Evolutionary conservation across 2,329 filamentous ascomycete genomes (phyloP).

Genomic region (Aspergillus calidoustus): DNA sequence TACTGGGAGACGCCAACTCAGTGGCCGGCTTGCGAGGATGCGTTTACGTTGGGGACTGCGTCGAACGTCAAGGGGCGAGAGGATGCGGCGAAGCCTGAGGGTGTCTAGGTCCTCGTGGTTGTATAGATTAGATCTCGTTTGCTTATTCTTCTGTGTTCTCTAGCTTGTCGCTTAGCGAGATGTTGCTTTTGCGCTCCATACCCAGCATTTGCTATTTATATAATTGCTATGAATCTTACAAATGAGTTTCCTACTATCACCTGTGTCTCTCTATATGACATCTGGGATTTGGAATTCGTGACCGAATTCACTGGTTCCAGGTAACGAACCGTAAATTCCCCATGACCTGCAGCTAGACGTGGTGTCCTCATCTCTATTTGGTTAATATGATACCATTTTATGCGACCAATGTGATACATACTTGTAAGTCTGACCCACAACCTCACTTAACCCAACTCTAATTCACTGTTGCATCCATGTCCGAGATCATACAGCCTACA

Average conservation of each 20-base stretch:
- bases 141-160: background rate
- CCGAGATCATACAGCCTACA: background rate
- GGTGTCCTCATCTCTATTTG: background rate
- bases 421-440: too few species aligned
- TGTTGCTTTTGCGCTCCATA: background rate
- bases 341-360: background rate
- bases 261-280: too few species aligned
- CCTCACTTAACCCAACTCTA: too few species aligned
- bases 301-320: too few species aligned
- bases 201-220: background rate
- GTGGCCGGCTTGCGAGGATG: slow-evolving; percentile 13
- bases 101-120: background rate
- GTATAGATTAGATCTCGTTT: background rate
- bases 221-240: background rate
- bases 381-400: background rate
- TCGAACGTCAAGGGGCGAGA: slow-evolving; percentile 10
- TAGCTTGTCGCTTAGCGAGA: background rate
- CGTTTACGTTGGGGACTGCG: slow-evolving; percentile 7
- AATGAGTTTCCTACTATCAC: too few species aligned
- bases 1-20: slow-evolving; percentile 6
- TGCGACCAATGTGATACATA: too few species aligned
- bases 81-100: background rate
- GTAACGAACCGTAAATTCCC: background rate
- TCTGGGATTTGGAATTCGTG: too few species aligned
- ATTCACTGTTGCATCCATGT: too few species aligned